phyloP scores from a whole-genome alignment of 2,329 filamentous ascomycete genomes.

The Penicillium vulpinum region DNA sequence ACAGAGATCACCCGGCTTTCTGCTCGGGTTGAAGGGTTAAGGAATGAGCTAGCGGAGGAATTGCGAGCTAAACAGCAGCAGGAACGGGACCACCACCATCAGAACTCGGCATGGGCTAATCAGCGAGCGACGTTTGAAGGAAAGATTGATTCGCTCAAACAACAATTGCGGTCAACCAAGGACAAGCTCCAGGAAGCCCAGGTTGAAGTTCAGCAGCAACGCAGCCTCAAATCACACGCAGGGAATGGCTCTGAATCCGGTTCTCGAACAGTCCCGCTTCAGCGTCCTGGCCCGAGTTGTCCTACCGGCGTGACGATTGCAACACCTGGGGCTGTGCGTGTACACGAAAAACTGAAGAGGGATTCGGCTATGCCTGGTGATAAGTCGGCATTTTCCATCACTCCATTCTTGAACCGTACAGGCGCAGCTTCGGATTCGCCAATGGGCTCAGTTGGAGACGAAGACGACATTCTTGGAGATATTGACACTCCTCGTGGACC shows the following conservation, averaged over 20 bases:
- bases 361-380: constrained; percentile 68
- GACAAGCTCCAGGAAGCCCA: constrained; percentile 70
- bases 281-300: constrained; percentile 26
- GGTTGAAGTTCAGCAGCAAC: constrained; percentile 48
- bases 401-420: constrained; percentile 82
- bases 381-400: constrained; percentile 91
- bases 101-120: constrained; percentile 60
- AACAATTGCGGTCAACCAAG: constrained; percentile 68
- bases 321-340: constrained; percentile 50
- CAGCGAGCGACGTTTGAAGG: constrained; percentile 67
- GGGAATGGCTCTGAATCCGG: constrained; percentile 32
- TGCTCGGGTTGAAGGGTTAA: constrained; percentile 49
- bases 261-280: constrained; percentile 44
- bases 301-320: constrained; percentile 51
- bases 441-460: constrained; percentile 29
- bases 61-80: constrained; percentile 48
- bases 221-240: constrained; percentile 35
- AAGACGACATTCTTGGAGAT: constrained; percentile 24
- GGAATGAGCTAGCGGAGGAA: constrained; percentile 53
- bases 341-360: constrained; percentile 58
- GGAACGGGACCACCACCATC: constrained; percentile 57
- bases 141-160: constrained; percentile 67
- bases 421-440: constrained; percentile 53
- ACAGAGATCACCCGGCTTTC: constrained; percentile 44
- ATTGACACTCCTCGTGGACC: background rate